These are phyloP conservation scores for Luffa aegyptiaca DNA, from an alignment of 306 rosid species.

Conservation along the genomic window DNA sequence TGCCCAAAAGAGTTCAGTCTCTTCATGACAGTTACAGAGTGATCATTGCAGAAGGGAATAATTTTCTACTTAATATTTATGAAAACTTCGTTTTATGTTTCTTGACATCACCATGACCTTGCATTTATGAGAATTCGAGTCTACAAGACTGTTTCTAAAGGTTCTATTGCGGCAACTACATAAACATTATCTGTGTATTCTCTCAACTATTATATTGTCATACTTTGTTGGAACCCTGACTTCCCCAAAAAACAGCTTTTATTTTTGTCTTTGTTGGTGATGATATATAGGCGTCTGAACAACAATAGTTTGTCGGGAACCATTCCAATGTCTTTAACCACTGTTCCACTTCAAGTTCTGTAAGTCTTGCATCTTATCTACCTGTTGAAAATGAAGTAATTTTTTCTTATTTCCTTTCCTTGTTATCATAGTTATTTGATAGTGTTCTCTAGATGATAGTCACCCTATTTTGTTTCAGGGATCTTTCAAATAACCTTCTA, in stretches of 20 bases:
- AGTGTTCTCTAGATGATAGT: background rate
- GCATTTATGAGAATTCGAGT: background rate
- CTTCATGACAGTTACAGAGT: too few species aligned
- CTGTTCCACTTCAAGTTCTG: slow-evolving; percentile 73
- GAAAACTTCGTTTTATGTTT: background rate
- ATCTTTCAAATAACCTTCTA: slow-evolving; percentile 66
- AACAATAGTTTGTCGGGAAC: slow-evolving; percentile 59
- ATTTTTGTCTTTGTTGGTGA: background rate
- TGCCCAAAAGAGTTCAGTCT: too few species aligned
- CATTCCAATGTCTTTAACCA: slow-evolving; percentile 53
- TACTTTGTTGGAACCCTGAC: background rate
- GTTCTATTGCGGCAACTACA: background rate
- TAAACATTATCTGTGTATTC: background rate
- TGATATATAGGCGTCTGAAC: slow-evolving; percentile 80
- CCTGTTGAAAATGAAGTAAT: background rate
- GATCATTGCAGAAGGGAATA: background rate
- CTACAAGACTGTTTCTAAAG: background rate
- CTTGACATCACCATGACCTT: background rate
- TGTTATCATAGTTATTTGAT: background rate
- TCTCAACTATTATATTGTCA: background rate
- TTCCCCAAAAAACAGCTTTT: background rate
- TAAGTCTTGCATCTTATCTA: slow-evolving; percentile 36
- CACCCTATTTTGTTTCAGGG: slow-evolving; percentile 31
- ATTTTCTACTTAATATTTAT: background rate
- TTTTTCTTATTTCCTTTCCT: background rate